Conservation (phyloP, 2,329 filamentous ascomycete species). For the Ascochyta koolunga region DNA sequence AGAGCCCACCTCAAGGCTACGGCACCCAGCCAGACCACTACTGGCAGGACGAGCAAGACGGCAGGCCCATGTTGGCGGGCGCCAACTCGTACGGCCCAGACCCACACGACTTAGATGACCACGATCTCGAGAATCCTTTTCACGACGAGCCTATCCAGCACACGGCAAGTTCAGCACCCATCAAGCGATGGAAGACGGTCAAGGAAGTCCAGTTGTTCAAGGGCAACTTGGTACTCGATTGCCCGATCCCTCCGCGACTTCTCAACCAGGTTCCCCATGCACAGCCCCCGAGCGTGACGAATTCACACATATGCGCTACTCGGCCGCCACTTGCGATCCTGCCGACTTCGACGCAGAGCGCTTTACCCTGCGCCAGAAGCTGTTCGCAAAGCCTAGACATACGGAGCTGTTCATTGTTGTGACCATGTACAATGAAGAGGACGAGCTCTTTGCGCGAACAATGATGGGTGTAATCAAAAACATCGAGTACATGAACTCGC, state of each 20-base stretch:
- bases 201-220: slow-evolving; percentile 98
- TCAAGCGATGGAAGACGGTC: slow-evolving; percentile 96
- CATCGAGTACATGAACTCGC: slow-evolving; percentile 95
- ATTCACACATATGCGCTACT: slow-evolving; percentile 89
- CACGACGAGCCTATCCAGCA: slow-evolving; percentile 52
- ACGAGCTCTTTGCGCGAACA: slow-evolving; percentile 91
- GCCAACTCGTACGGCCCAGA: slow-evolving; percentile 68
- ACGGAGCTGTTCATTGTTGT: slow-evolving; percentile 96
- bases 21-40: slow-evolving; percentile 58
- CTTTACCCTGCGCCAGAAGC: slow-evolving; percentile 87
- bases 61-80: slow-evolving; percentile 75
- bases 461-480: slow-evolving; percentile 99
- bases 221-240: slow-evolving; percentile 95
- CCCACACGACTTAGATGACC: slow-evolving; percentile 54
- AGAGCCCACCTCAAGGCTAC: slow-evolving; percentile 61
- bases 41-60: slow-evolving; percentile 72
- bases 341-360: slow-evolving; percentile 85
- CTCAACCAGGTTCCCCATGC: slow-evolving; percentile 88
- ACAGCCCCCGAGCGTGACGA: slow-evolving; percentile 80
- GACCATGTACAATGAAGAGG: slow-evolving; percentile 99
- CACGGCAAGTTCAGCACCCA: slow-evolving; percentile 63
- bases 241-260: slow-evolving; percentile 87
- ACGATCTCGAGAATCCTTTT: slow-evolving; percentile 47
- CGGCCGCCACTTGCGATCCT: slow-evolving; percentile 92
- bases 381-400: slow-evolving; percentile 90